Evolutionary conservation across 2,329 filamentous ascomycete genomes (phyloP).

Genomic region (Aureobasidium zeae): DNA sequence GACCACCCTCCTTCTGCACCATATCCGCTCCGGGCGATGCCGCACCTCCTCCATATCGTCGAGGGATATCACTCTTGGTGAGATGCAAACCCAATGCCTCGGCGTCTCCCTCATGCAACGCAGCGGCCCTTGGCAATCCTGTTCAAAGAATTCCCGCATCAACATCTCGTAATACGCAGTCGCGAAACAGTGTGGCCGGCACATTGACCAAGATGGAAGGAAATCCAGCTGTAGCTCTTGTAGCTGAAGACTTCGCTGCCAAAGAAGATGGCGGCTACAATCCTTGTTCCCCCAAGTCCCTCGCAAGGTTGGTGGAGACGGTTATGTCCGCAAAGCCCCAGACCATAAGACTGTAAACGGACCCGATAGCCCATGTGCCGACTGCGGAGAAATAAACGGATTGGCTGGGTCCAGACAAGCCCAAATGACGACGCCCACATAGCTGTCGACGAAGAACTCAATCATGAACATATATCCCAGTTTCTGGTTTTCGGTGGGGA

Average conservation of each 20-base stretch:
- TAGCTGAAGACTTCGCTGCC: conserved; percentile 42
- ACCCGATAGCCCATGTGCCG: conserved; percentile 46
- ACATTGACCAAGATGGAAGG: conserved; percentile 49
- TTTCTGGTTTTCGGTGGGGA: conserved; percentile 43
- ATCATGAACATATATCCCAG: conserved; percentile 49
- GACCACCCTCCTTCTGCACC: conserved; percentile 4
- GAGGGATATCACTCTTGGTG: conserved; percentile 26
- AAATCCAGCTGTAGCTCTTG: conserved; percentile 43
- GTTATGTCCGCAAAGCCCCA: conserved; percentile 50
- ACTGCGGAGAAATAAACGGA: conserved; percentile 43
- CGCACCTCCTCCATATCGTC: conserved; percentile 19
- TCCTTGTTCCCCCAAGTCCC: conserved; percentile 51
- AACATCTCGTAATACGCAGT: conserved; percentile 48
- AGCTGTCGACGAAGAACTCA: conserved; percentile 51
- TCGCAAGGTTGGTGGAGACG: conserved; percentile 48
- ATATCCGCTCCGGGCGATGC: too few relatives aligned
- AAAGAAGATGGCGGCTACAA: conserved; percentile 51
- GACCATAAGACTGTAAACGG: conserved; percentile 43
- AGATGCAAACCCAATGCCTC: conserved; percentile 39
- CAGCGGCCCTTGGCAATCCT: conserved; percentile 44
- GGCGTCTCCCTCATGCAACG: conserved; percentile 43
- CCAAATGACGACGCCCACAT: conserved; percentile 51
- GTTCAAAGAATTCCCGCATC: conserved; percentile 44
- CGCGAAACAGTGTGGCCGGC: conserved; percentile 47
- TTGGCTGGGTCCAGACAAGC: conserved; percentile 49